Base-by-base conservation (phyloP, 2,329 filamentous ascomycete species). In the Didymella arachidicola region DNA sequence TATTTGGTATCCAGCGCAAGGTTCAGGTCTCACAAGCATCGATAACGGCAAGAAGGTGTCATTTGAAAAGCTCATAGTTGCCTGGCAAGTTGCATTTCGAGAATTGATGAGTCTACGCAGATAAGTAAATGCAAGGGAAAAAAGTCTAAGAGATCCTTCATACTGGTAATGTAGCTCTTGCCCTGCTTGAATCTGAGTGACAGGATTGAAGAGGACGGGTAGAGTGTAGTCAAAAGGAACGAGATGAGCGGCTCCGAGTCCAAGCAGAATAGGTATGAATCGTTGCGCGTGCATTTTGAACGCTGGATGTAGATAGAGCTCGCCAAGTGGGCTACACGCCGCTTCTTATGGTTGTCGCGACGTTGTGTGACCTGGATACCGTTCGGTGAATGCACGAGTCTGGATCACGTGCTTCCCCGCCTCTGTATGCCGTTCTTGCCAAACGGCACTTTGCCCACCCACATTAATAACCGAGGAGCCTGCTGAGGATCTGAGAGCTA, bases 141-240 rank as follows among this genome's bases (percentile, higher is more conserved):
- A 30, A 34, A 18, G 25, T 6, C 11, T 32, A n/a, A 34, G 44
- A n/a, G 18, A 10, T 22, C 10, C 12, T 3, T 14, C 18, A 18
- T 47, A 47, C 44, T 47, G 44, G 44, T 47, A 47, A 25, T 47
- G 44, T 2, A 47, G 11, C 44, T 47, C 44, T 34, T 47, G 44
- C 25, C 48, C 48, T 1, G 48, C 48, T 25, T 42, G 30, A 6
- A 51, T 27, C n/a, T 43, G 38, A 32, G 5, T 32, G 3, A 51
- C n/a, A 16, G 48, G 48, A 25, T n/a, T 26, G 14, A 26, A 39
- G 1, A 51, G 22, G 0, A 51, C 38, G 2, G 48, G 48, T 18
- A 51, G 25, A 10, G 48, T 51, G 19, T 51, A 36, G 11, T 51
- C 48, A 34, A 51, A 51, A 42, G 48, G 48, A 7, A 51, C n/a